Evolutionary conservation across 1,284 basidiomycete species (phyloP), one percentile per base, ranked within the genome.

Genomic region (Veloboletus limbatus): DNA sequence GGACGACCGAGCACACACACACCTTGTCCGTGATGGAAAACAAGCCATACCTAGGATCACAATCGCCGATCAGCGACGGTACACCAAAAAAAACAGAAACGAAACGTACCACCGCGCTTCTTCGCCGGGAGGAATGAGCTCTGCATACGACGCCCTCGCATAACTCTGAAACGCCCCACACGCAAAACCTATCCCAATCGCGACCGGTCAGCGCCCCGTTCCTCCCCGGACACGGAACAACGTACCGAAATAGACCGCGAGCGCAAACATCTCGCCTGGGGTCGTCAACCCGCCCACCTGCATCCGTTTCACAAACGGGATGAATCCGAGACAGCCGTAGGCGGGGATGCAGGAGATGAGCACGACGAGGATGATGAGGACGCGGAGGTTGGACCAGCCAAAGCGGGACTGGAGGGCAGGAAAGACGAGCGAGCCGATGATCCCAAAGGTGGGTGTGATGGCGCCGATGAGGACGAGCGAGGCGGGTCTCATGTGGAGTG

Each of bases 1-100:
- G 9, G 8, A 14, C 1, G 14, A 5, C 4, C 8, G 4, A 40
- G 32, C 26, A 55, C 69, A 2, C 54, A 80, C 85, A 2, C 54
- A 80, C 85, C 74, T 92, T 92, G 70, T 91, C 89, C 0, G 92
- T 95, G 55, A 96, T 91, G 6, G 88, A 87, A 66, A 87, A 96
- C 20, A 95, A 69, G 2, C 81, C 89, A 59, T 82, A 85, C 71
- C 73, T 75, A 13, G 2, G 8, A 3, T 21, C 6, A 13, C 20
- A n/a, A n/a, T n/a, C n/a, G n/a, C n/a, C n/a, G n/a, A 13, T 34
- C 27, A 40, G 14, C 22, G 10, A 32, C 10, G 2, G 25, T n/a
- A 18, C 7, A 3, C 8, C n/a, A 25, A 21, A 16, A 34, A 17
- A 9, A 27, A 22, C 6, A 30, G 30, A n/a, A 5, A 8, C n/a